phyloP scores from a whole-genome alignment of 2,329 filamentous ascomycete genomes.

The Fusarium pilosicola region DNA sequence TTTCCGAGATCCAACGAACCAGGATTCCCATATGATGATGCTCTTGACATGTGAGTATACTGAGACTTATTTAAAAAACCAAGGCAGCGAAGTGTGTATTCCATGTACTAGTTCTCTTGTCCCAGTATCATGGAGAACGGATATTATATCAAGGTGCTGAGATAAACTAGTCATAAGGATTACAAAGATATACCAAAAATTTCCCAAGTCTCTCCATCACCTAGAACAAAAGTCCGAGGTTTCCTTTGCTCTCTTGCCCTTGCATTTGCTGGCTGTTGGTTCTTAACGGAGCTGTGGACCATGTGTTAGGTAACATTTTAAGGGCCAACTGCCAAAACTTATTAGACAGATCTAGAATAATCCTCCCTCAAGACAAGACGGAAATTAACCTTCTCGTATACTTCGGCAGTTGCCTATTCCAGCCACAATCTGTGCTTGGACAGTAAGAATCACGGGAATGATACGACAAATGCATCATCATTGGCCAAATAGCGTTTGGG shows the following conservation, averaged over 20 bases:
- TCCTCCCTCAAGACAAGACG: neutral
- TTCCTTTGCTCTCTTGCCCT: neutral
- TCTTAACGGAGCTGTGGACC: neutral
- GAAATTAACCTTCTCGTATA: neutral
- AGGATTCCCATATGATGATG: neutral
- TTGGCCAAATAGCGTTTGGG: neutral
- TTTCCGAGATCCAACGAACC: no score
- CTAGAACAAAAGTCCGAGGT: fast-evolving
- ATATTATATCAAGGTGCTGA: neutral
- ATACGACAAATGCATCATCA: neutral
- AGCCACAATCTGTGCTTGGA: neutral
- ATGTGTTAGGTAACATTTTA: neutral
- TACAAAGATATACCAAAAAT: neutral
- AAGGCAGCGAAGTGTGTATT: neutral
- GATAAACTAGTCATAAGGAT: neutral
- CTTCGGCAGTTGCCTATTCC: neutral
- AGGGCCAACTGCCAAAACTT: neutral
- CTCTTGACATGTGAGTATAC: neutral
- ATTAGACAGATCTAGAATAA: neutral
- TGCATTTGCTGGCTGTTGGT: neutral
- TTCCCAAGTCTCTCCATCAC: neutral
- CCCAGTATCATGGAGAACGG: neutral
- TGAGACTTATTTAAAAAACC: fast-evolving
- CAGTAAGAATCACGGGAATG: neutral
- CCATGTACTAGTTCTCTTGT: neutral